Evolutionary conservation across 306 rosid genomes (phyloP).

Genomic region (Quercus glauca): DNA sequence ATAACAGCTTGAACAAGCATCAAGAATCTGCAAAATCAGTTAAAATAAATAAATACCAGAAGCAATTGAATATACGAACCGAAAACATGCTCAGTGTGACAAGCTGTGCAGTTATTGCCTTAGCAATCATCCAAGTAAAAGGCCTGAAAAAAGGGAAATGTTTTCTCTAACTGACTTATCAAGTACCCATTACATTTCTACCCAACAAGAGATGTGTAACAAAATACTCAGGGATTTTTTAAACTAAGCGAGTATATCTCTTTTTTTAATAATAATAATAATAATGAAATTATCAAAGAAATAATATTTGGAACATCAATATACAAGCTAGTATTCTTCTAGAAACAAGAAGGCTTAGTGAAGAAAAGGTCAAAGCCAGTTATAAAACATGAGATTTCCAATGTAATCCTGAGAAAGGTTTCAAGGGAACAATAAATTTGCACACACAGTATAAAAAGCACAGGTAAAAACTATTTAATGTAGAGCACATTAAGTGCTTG

Average conservation of each 20-base stretch:
- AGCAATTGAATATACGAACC: background rate
- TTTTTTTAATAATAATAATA: no score
- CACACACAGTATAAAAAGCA: background rate
- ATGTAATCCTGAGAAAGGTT: background rate
- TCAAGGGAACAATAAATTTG: background rate
- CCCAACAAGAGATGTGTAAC: background rate
- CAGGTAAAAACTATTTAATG: background rate
- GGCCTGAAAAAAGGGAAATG: no score
- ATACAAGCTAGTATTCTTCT: background rate
- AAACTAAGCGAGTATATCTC: background rate
- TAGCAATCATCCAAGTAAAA: no score
- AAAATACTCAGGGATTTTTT: background rate
- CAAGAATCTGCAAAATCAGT: constrained; percentile 71
- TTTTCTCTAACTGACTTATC: background rate
- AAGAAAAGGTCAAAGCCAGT: background rate
- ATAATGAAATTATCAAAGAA: background rate
- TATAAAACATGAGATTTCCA: background rate
- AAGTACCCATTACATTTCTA: background rate
- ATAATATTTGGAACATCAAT: background rate
- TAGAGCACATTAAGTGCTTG: background rate
- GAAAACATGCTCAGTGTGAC: background rate
- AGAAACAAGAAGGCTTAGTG: background rate
- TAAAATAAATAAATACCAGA: background rate
- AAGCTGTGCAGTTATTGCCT: background rate
- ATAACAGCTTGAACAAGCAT: constrained; percentile 74